These are phyloP conservation scores for Carex littledalei DNA, from an alignment of 176 grass and related monocot genomes.

Conservation along the genomic window DNA sequence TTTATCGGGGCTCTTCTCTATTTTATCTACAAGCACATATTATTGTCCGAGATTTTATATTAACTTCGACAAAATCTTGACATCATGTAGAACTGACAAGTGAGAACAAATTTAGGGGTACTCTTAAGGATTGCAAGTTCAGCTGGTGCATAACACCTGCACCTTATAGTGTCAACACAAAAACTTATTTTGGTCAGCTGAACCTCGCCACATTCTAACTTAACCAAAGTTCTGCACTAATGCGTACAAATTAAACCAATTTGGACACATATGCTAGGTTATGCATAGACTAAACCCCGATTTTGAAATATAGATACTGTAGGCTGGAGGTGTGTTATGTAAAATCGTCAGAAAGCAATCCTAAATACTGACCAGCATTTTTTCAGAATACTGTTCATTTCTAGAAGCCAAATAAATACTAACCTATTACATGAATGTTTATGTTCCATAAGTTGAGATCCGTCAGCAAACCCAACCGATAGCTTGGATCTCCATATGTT, in stretches of 20 bases:
- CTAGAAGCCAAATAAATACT: conserved; percentile 12
- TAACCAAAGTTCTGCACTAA: neutral
- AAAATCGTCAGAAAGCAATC: neutral
- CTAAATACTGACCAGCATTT: neutral
- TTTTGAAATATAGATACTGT: neutral
- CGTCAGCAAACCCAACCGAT: conserved; percentile 56
- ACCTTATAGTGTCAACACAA: neutral
- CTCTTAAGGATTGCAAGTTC: neutral
- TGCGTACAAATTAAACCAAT: neutral
- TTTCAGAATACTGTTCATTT: neutral
- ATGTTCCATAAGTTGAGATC: conserved; percentile 61
- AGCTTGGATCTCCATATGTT: conserved; percentile 95
- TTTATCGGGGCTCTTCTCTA: conserved; percentile 47
- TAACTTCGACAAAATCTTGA: neutral
- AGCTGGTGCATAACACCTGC: neutral
- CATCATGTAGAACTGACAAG: neutral
- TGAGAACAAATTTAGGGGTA: neutral
- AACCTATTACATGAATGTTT: conserved; percentile 90
- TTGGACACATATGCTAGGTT: neutral
- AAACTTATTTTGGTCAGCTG: neutral
- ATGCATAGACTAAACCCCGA: neutral
- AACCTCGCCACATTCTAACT: neutral
- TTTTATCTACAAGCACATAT: conserved; percentile 43
- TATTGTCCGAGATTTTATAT: neutral
- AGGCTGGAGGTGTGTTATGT: neutral